Conservation (phyloP, 371 early-diverging fungal species). For the Mucor saturninus region DNA sequence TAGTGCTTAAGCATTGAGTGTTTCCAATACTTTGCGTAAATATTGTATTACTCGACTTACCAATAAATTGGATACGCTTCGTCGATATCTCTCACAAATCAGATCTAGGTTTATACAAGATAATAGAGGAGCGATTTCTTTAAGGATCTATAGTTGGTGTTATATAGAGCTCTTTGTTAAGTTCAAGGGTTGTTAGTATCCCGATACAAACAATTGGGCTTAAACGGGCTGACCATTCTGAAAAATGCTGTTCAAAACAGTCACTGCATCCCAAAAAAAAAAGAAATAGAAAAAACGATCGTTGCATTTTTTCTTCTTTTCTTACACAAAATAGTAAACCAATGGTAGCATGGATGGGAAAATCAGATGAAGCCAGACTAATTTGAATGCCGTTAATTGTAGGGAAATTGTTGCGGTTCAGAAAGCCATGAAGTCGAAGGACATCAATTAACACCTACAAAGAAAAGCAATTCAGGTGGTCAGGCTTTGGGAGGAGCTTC, state of each 20-base stretch:
- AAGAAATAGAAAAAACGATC: neutral
- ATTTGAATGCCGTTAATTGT: neutral
- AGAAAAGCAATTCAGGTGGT: slow-evolving; percentile 13
- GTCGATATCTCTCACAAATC: too few relatives aligned
- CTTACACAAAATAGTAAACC: neutral
- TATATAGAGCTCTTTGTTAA: too few relatives aligned
- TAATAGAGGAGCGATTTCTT: too few relatives aligned
- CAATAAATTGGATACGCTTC: too few relatives aligned
- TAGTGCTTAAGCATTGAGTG: too few relatives aligned
- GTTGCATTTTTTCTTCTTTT: neutral
- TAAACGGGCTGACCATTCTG: neutral
- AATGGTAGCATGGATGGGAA: neutral
- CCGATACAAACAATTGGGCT: neutral
- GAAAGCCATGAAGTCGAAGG: slow-evolving; percentile 21
- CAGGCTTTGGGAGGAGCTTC: slow-evolving; percentile 21
- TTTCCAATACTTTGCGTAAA: too few relatives aligned
- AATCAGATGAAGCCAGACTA: neutral
- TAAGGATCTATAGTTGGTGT: too few relatives aligned
- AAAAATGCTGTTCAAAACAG: neutral
- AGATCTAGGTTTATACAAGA: too few relatives aligned
- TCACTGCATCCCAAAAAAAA: neutral
- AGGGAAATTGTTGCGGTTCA: slow-evolving; percentile 33
- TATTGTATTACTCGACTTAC: too few relatives aligned
- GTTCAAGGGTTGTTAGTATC: too few relatives aligned
- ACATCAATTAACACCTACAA: slow-evolving; percentile 18